phyloP scores from a whole-genome alignment of 441 rosid species.

The Euphorbia schlechtendalii region DNA sequence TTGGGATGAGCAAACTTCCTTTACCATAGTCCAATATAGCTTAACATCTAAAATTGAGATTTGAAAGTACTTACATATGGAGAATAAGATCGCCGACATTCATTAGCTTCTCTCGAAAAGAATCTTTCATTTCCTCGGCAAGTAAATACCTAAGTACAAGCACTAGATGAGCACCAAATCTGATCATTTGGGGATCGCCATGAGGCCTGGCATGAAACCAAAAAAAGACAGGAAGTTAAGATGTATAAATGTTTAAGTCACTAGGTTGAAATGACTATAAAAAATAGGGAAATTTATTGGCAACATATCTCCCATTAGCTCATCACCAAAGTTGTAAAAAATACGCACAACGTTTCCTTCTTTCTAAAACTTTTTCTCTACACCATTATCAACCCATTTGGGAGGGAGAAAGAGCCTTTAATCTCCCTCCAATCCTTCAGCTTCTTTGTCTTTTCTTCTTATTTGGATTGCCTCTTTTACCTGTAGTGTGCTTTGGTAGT shows the following conservation, averaged over 20 bases:
- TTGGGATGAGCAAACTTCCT: not conserved
- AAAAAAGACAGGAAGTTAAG: slow-evolving; percentile 10
- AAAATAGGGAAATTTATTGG: not conserved
- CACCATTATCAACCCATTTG: too few relatives aligned
- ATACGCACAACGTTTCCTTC: too few relatives aligned
- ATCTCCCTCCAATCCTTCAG: too few relatives aligned
- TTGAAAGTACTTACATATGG: slow-evolving; percentile 60
- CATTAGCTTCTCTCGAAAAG: slow-evolving; percentile 77
- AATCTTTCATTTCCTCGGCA: slow-evolving; percentile 66
- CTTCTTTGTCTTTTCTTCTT: too few relatives aligned
- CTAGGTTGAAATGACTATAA: not conserved
- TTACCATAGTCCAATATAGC: not conserved
- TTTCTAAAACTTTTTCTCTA: too few relatives aligned
- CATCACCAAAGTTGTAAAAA: too few relatives aligned
- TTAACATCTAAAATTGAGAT: not conserved
- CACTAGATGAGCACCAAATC: slow-evolving; percentile 92
- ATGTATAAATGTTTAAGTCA: not conserved
- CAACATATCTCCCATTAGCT: too few relatives aligned
- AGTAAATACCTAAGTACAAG: slow-evolving; percentile 84
- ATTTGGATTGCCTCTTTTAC: too few relatives aligned
- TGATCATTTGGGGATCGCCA: slow-evolving; percentile 95
- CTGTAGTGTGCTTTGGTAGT: too few relatives aligned
- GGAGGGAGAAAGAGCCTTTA: too few relatives aligned
- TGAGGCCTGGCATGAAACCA: slow-evolving; percentile 67
- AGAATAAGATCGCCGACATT: slow-evolving; percentile 89